Base-by-base conservation (phyloP, 345 rosid genomes). In the Kernera saxatilis region DNA sequence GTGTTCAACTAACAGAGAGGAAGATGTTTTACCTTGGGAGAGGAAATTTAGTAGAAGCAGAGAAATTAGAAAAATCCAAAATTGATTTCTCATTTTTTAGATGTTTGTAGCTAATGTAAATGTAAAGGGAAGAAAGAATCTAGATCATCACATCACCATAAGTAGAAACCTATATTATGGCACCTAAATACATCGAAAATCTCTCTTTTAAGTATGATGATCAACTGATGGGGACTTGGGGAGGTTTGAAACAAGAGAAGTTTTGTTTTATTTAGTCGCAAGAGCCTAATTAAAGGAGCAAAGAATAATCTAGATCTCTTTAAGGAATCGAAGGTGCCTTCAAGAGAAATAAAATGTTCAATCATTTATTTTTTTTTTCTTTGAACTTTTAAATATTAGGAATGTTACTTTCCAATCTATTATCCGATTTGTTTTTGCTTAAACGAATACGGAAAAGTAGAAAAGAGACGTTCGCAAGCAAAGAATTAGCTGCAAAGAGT, bases 241-340 rank as follows among this genome's bases (percentile, higher is more conserved):
- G 26, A 48, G 61, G 37, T 51, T 51, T 57, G 44, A 45, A 64
- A 54, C 26, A 13, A 44, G 67, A 35, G 32, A 44, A 8, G 32
- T 49, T 11, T 41, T 25, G 32, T 52, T 55, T 63, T 40, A 49
- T 45, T 57, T 58, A 7, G 21, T 49, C 30, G 59, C 62, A 40
- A 60, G 45, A 56, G 54, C 61, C 37, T 57, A 52, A 69, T 21
- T 40, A 45, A 62, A 69, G 36, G 74, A 51, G 48, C 50, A 48
- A 55, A 46, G 18, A 70, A 70, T 51, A 56, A 49, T 76, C 53
- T 69, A 69, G 27, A 26, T 67, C n/a, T 74, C 51, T n/a, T 56
- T 22, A 27, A 63, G 67, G 79, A 70, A 76, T 76, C 62, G 27
- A 57, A 76, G 76, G 53, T 76, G 79, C 79, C 75, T 76, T 76